A percentile compares a stretch with the other conserved stretches of the same genome.
Evolutionary conservation across 306 rosid species (phyloP).

Genomic region (Cicer pinnatifidum): DNA sequence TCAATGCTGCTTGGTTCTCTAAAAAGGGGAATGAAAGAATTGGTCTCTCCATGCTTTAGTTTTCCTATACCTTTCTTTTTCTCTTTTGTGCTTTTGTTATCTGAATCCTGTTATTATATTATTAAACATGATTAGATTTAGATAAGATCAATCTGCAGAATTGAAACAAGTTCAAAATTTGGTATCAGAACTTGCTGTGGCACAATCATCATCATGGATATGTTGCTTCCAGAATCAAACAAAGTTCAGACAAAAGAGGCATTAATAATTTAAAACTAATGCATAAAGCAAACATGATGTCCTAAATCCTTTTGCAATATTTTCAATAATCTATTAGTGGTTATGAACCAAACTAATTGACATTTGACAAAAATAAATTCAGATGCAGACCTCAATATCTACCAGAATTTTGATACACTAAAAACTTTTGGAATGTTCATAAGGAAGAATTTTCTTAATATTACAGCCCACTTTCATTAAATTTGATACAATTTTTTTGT

Average conservation of each 20-base stretch:
- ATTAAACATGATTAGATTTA: constrained; percentile 36
- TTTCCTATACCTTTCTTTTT: constrained; percentile 81
- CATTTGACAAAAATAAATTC: constrained; percentile 28
- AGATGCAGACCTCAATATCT: not conserved
- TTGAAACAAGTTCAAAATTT: constrained; percentile 16
- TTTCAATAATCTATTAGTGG: constrained; percentile 24
- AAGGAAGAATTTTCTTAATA: constrained; percentile 11
- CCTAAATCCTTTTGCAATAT: constrained; percentile 29
- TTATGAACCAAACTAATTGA: constrained; percentile 32
- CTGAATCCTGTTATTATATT: constrained; percentile 65
- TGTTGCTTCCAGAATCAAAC: constrained; percentile 19
- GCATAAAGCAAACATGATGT: constrained; percentile 22
- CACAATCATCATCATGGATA: constrained; percentile 18
- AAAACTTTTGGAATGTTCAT: constrained; percentile 17
- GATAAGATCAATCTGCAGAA: constrained; percentile 26
- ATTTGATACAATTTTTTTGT: constrained; percentile 5
- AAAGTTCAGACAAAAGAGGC: constrained; percentile 26
- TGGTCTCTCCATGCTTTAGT: constrained; percentile 77
- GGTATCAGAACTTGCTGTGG: constrained; percentile 20
- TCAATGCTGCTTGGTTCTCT: constrained; percentile 97
- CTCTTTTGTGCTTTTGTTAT: constrained; percentile 72
- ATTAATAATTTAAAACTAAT: constrained; percentile 21
- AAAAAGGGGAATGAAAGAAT: constrained; percentile 84
- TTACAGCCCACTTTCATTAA: constrained; percentile 4
- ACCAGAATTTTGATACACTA: not conserved